Evolutionary conservation across 768 basidiomycete genomes (phyloP), one percentile per base, ranked within the genome.

Genomic region (Leccinum longicurvipes): DNA sequence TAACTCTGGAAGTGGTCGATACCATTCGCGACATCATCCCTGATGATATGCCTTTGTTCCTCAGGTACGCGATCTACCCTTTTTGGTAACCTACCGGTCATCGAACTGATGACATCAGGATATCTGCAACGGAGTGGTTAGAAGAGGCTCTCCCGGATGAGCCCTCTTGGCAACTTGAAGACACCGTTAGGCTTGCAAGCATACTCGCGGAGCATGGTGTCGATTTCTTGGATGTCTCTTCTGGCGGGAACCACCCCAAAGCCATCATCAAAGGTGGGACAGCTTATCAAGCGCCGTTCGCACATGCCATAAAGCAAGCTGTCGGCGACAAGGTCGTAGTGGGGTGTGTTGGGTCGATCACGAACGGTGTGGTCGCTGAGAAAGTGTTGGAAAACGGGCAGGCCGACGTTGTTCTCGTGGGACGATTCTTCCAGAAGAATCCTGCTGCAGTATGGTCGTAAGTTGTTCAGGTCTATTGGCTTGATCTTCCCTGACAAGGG

Each of bases 81-180:
- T 31, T 60, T 31, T 60, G 3, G 32, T 2, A 46, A 32, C 47
- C 4, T 36, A 12, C 7, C 17, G 9, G 15, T 31, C 8, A 29
- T 24, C 14, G 23, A 5, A 52, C 45, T 50, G n/a, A 56, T 46
- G 19, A 19, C 14, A 39, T 39, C 55, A 25, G 84, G 21, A 71
- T 92, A 23, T 86, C 85, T 41, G 91, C 82, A 1, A 85, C 83
- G 0, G 91, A 92, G 55, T 89, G 89, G 85, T 72, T 88, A 8
- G 83, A 85, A 60, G 76, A 81, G 54, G 73, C 76, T 4, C 69
- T 80, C 2, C 81, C 83, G 0, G 72, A 85, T 55, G 82, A 86
- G 58, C 78, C 79, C 11, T 82, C 81, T 6, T 90, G 91, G 89
- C 78, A 80, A 15, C 59, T 80, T 1, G 82, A 87, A 65, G 90